These are phyloP conservation scores for Fusarium sp. DNA, from an alignment of 2,329 filamentous ascomycete species.

Conservation along the genomic window DNA sequence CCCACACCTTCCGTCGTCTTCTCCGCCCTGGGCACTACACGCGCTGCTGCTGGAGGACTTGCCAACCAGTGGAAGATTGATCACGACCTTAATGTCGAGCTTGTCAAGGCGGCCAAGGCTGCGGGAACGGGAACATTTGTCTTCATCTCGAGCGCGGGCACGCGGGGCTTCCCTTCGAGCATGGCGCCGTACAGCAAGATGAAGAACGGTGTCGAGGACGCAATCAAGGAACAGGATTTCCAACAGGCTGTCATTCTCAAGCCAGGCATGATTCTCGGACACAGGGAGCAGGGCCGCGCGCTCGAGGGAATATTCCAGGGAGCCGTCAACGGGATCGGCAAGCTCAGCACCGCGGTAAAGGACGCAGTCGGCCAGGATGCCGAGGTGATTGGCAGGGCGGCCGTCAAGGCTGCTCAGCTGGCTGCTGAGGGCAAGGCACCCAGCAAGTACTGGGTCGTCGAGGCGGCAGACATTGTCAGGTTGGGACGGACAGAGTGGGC, in stretches of 20 bases:
- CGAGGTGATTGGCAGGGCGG: slow-evolving; percentile 76
- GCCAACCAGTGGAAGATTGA: slow-evolving; percentile 89
- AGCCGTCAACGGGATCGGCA: slow-evolving; percentile 67
- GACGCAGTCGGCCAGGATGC: slow-evolving; percentile 80
- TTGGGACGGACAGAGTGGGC: slow-evolving; percentile 72
- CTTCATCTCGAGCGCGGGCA: slow-evolving; percentile 74
- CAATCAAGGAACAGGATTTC: slow-evolving; percentile 77
- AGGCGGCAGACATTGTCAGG: slow-evolving; percentile 71
- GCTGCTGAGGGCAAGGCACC: slow-evolving; percentile 70
- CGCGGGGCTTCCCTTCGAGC: slow-evolving; percentile 53
- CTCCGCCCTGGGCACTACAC: slow-evolving; percentile 84
- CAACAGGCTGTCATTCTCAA: slow-evolving; percentile 80
- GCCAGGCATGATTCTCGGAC: slow-evolving; percentile 81
- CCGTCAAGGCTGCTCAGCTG: slow-evolving; percentile 69
- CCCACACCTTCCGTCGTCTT: slow-evolving; percentile 75
- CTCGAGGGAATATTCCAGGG: slow-evolving; percentile 68
- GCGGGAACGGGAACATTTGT: slow-evolving; percentile 81
- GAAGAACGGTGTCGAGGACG: slow-evolving; percentile 90
- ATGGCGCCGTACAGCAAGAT: slow-evolving; percentile 71
- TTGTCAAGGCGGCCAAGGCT: slow-evolving; percentile 79
- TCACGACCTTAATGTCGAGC: slow-evolving; percentile 83
- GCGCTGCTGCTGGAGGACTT: slow-evolving; percentile 78
- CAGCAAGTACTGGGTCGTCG: slow-evolving; percentile 71
- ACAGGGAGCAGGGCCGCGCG: slow-evolving; percentile 70
- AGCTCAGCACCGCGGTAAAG: slow-evolving; percentile 65